Evolutionary conservation across 768 basidiomycete genomes (phyloP), one percentile per base, ranked within the genome.

Genomic region (Xerocomellus amylosporus): DNA sequence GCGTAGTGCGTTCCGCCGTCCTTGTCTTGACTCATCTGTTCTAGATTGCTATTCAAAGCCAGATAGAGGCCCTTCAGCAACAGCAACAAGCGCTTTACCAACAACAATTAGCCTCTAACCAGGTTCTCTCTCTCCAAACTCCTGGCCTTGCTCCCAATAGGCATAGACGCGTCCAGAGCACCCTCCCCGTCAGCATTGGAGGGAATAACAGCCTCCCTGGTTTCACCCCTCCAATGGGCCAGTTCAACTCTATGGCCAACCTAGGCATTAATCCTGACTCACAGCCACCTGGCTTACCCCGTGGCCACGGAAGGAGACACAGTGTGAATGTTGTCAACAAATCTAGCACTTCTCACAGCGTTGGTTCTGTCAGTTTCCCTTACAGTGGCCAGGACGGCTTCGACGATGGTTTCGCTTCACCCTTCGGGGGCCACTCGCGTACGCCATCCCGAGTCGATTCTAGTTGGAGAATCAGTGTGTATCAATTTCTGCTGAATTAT

Each of bases 321-420:
- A 93, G 91, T 59, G 93, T 95, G 58, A 95, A 94, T 63, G 91
- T 95, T 33, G 83, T 93, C 56, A 91, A 90, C 71, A 93, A 93
- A 69, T 65, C 82, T 15, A 70, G 68, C 43, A 17, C 53, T 20
- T 73, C 76, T 47, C 84, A 85, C 62, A 71, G 71, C 42, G 63
- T 74, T 4, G 79, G 78, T 15, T 78, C 81, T 17, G 76, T 81
- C 56, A 81, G 76, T 53, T 83, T 79, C 58, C 73, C 76, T 28
- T 81, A 76, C 61, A 70, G 64, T 46, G 71, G 72, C 46, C 82
- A 83, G 58, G 91, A 92, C 26, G 81, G 79, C 20, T 89, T 85
- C 63, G 93, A 94, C 6, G 90, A 94, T 61, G 86, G 88, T 0
- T 94, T 93, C 63, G 72, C 73, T n/a, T 78, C 84, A 26, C 72